These are phyloP conservation scores for Bimuria novae-zelandiae DNA, from an alignment of 2,329 filamentous ascomycete genomes.

Conservation along the genomic window DNA sequence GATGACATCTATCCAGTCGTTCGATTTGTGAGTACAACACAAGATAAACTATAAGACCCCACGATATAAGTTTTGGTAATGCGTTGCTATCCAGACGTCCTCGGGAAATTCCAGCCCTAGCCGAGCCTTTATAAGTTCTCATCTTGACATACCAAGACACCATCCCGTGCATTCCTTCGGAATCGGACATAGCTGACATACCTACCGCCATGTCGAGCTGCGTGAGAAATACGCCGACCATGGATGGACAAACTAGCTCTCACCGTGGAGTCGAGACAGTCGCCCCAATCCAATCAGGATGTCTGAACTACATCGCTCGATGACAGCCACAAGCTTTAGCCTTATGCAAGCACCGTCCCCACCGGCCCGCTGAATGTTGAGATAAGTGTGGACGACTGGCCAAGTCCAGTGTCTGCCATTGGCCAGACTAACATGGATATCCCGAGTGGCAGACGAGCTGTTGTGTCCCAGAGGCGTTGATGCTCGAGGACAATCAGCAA, in stretches of 20 bases:
- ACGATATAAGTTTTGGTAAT: not conserved
- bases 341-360: not conserved
- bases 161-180: not conserved
- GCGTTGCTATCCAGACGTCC: not conserved
- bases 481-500: not conserved
- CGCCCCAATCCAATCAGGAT: not conserved
- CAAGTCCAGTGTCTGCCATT: not conserved
- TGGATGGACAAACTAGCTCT: not conserved
- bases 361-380: conserved; percentile 6
- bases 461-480: not conserved
- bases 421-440: not conserved
- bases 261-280: not conserved
- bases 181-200: not conserved
- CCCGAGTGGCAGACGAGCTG: not conserved
- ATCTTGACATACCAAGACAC: not conserved
- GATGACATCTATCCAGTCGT: not conserved
- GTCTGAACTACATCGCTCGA: not conserved
- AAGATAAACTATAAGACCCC: not conserved
- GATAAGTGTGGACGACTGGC: not conserved
- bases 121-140: not conserved
- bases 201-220: not conserved
- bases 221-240: not conserved
- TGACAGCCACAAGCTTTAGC: not conserved
- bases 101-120: not conserved
- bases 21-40: not conserved